Base-by-base conservation (phyloP, 2,329 filamentous ascomycete species). In the Lachnellula subtilissima region DNA sequence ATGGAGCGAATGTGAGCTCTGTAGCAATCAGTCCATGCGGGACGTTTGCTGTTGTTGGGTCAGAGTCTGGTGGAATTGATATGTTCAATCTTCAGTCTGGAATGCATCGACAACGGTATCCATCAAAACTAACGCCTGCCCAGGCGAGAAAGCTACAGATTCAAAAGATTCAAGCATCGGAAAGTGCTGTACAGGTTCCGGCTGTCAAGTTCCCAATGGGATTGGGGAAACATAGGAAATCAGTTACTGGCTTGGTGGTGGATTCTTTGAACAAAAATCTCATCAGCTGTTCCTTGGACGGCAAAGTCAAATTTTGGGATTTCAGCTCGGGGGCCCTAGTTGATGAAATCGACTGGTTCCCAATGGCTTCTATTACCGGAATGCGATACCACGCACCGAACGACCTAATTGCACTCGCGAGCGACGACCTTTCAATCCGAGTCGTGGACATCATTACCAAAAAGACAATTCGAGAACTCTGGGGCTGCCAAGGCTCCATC, bases 21-120 rank as follows among this genome's bases (percentile, higher is more conserved):
- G 91, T 99, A 19, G 83, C 91, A 11, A 87, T 99, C 58, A 96
- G 90, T 53, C 82, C 90, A 1, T 99, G 94, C 67, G 94, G 94
- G 55, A 97, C 89, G 1, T 99, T 99, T 76, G 92, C 92, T 2
- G 74, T 97, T 4, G 80, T 99, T 22, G 94, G 94, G 1, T 97
- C 93, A 1, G 84, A 84, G 32, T 85, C 81, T 39, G 94, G 94
- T 43, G 83, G 85, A 36, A 86, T 99, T 54, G 91, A 97, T 71
- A 93, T 96, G 87, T 97, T 89, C 81, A 99, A 99, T 70, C 77
- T 99, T 56, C 94, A 99, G 71, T 97, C 94, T 46, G 94, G 94
- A 46, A 78, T 87, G 19, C 90, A 95, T 71, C 86, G 93, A 56
- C 91, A 95, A 67, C 84, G 88, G 17, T 99, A 96, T 71, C 94